Evolutionary conservation across 345 rosid genomes (phyloP).

Genomic region (Fremontodendron californicum): DNA sequence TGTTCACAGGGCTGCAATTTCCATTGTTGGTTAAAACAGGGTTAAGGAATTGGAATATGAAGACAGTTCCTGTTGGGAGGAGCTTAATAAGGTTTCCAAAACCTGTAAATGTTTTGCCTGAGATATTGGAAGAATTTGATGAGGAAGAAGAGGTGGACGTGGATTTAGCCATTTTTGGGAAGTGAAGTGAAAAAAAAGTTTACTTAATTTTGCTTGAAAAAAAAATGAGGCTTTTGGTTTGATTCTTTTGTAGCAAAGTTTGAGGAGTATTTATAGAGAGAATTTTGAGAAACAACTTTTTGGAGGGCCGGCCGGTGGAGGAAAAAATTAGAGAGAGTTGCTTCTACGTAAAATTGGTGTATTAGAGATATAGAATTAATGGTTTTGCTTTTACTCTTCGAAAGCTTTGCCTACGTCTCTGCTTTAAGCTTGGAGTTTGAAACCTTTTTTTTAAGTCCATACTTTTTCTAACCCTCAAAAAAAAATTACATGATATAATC

Average conservation of each 20-base stretch:
- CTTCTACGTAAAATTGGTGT: constrained; percentile 28
- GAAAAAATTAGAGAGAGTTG: constrained; percentile 4
- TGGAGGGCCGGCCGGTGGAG: not conserved
- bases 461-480: not conserved
- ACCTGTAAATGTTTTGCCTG: constrained; percentile 47
- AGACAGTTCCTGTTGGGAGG: constrained; percentile 89
- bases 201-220: not conserved
- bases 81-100: constrained; percentile 70
- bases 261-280: not conserved
- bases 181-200: not conserved
- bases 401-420: not conserved
- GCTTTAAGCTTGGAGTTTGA: not conserved
- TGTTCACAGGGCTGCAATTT: constrained; percentile 44
- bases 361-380: not conserved
- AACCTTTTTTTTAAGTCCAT: not conserved
- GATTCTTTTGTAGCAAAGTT: not conserved
- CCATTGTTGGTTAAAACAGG: constrained; percentile 75
- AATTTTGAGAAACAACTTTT: not conserved
- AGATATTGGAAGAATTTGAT: constrained; percentile 27
- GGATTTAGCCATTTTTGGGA: constrained; percentile 3
- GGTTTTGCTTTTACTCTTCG: constrained; percentile 25
- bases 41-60: constrained; percentile 73
- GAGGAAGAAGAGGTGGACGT: constrained; percentile 18
- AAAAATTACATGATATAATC: no score
- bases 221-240: not conserved